Conservation (phyloP, 257 asterid species). For the Osmanthus fragrans region DNA sequence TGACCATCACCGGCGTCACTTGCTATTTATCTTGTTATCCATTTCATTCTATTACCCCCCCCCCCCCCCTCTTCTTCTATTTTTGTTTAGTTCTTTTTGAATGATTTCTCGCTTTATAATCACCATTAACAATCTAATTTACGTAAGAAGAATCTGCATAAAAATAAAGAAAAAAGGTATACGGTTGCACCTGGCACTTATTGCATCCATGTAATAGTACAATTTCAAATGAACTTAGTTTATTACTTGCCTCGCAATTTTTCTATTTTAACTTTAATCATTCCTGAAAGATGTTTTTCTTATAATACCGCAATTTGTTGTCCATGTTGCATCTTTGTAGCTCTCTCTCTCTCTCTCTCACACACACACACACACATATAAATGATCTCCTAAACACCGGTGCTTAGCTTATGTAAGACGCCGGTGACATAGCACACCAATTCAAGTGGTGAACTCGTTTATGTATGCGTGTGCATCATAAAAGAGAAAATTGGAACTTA, state of each 20-base stretch:
- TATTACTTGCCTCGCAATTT: not conserved
- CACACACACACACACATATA: not conserved
- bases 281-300: not conserved
- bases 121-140: not conserved
- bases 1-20: not conserved
- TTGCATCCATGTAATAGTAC: not conserved
- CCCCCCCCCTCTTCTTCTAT: not conserved
- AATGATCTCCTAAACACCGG: too few species aligned
- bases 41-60: not conserved
- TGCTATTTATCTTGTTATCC: not conserved
- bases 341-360: too few species aligned
- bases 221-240: not conserved
- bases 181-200: not conserved
- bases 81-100: not conserved
- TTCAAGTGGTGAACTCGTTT: too few species aligned
- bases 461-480: too few species aligned
- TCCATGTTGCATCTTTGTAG: not conserved
- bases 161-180: not conserved
- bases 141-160: not conserved
- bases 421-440: too few species aligned
- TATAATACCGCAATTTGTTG: not conserved
- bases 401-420: too few species aligned
- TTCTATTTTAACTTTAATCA: not conserved
- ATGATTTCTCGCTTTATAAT: not conserved
- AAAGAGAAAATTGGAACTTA: constrained; percentile 38